Conservation (phyloP, 2,329 filamentous ascomycete species). For the Magnaporthiopsis incrustans region DNA sequence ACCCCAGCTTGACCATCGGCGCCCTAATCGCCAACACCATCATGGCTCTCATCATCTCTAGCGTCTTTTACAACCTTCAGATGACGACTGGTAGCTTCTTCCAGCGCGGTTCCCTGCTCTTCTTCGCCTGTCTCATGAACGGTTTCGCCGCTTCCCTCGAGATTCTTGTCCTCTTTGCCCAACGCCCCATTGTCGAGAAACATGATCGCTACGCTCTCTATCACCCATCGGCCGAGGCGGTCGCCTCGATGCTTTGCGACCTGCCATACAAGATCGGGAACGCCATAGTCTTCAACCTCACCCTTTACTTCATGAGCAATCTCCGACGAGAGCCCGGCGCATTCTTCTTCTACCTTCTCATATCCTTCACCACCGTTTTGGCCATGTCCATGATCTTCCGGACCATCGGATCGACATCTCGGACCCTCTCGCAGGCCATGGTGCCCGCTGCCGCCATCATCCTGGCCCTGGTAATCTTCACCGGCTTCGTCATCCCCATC, state of each 20-base stretch:
- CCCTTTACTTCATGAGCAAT: slow-evolving; percentile 33
- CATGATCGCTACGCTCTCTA: slow-evolving; percentile 81
- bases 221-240: slow-evolving; percentile 82
- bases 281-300: slow-evolving; percentile 28
- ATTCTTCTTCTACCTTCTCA: slow-evolving; percentile 59
- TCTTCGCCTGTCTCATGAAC: slow-evolving; percentile 83
- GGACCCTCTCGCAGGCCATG: slow-evolving; percentile 37
- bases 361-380: slow-evolving; percentile 50
- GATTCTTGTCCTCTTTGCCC: slow-evolving; percentile 78
- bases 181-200: slow-evolving; percentile 89
- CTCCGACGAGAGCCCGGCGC: slow-evolving; percentile 41
- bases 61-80: slow-evolving; percentile 72
- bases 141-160: slow-evolving; percentile 75
- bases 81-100: slow-evolving; percentile 65
- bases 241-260: slow-evolving; percentile 78
- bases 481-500: slow-evolving; percentile 40
- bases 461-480: slow-evolving; percentile 39
- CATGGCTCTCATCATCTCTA: slow-evolving; percentile 70
- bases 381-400: slow-evolving; percentile 62
- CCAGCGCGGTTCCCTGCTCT: slow-evolving; percentile 69
- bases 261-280: slow-evolving; percentile 6
- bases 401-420: slow-evolving; percentile 39
- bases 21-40: slow-evolving; percentile 63
- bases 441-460: slow-evolving; percentile 30
- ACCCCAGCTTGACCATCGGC: slow-evolving; percentile 65